Percentiles rank a stretch among this genome's conserved stretches.
phyloP scores from a whole-genome alignment of 192 early-diverging fungal species.

The Backusella sp. region DNA sequence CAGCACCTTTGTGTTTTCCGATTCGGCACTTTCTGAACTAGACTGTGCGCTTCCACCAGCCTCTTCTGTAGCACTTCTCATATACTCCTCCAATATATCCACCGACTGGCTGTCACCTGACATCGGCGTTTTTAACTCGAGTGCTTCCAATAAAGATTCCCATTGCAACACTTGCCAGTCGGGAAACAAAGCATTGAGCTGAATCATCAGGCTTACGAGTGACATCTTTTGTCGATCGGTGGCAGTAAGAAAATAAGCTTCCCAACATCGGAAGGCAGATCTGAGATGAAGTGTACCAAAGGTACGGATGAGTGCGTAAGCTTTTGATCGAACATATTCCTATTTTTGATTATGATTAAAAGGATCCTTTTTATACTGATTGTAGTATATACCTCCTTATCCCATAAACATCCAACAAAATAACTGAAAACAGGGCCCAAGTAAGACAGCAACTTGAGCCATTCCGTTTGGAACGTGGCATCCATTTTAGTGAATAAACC shows the following conservation, averaged over 20 bases:
- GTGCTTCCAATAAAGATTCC: constrained; percentile 33
- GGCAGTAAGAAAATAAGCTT: constrained; percentile 48
- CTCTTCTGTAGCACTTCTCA: constrained; percentile 9
- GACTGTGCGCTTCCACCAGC: background rate
- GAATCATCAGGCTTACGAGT: constrained; percentile 51
- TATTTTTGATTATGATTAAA: background rate
- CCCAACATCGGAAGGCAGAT: constrained; percentile 57
- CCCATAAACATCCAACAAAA: constrained; percentile 56
- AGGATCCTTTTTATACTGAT: background rate
- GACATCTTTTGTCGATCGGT: constrained; percentile 34
- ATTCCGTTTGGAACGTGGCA: constrained; percentile 38
- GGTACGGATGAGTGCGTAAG: constrained; percentile 43
- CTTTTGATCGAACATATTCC: constrained; percentile 56
- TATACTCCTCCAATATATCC: constrained; percentile 32
- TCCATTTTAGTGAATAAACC: constrained; percentile 60
- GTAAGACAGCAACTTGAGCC: constrained; percentile 33
- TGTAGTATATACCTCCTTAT: constrained; percentile 41
- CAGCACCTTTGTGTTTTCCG: constrained; percentile 39
- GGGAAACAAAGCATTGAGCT: constrained; percentile 52
- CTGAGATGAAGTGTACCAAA: constrained; percentile 46
- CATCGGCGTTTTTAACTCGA: constrained; percentile 14
- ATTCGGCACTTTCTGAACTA: constrained; percentile 17
- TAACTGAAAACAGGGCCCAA: constrained; percentile 54
- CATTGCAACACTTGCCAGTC: constrained; percentile 49
- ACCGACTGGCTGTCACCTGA: background rate